Evolutionary conservation across 106 monocot species (phyloP), one percentile per base, ranked within the genome.

Genomic region (Gastrodia elata): DNA sequence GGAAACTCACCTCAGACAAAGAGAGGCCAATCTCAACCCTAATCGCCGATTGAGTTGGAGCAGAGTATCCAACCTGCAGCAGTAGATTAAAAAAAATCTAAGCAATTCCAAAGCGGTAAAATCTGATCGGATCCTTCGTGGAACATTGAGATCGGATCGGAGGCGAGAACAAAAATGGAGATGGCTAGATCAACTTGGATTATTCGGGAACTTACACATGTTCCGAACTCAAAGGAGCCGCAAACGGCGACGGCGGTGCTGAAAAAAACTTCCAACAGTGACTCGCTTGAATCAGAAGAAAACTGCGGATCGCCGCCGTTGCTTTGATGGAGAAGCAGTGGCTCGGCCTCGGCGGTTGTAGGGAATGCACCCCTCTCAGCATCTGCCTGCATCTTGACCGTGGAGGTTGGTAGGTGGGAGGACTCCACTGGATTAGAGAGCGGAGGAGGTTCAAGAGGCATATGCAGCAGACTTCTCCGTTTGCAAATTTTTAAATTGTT

Each of bases 221-320:
- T 42, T 16, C 90, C 90, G 58, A 84, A 90, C 41, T 82, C 84
- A 68, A 90, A 90, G 14, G 90, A 82, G 10, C 90, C 90, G 33
- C 76, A 82, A 24, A 87, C 87, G 13, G 87, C 77, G 40, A 90
- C 87, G 3, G 64, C 71, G 34, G 90, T 84, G 77, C 90, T 78
- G 67, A 81, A 57, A n/a, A 83, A 22, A 32, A 80, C 81, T 79
- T 83, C 68, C 32, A 36, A 30, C 6, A 77, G 46, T 5, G 89
- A 86, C 38, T 74, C 83, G 37, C 61, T 65, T 3, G 64, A 2
- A 1, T 28, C 64, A 14, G 64, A 30, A 30, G 34, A 64, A 30
- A 14, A 34, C 33, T 1, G 0, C 16, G 13, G 25, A 8, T 16
- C 57, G 57, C 6, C 28, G 28, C 3, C 64, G 64, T 13, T 14